phyloP scores from a whole-genome alignment of 164 flowering plant genomes.

The Nymphaea thermarum region DNA sequence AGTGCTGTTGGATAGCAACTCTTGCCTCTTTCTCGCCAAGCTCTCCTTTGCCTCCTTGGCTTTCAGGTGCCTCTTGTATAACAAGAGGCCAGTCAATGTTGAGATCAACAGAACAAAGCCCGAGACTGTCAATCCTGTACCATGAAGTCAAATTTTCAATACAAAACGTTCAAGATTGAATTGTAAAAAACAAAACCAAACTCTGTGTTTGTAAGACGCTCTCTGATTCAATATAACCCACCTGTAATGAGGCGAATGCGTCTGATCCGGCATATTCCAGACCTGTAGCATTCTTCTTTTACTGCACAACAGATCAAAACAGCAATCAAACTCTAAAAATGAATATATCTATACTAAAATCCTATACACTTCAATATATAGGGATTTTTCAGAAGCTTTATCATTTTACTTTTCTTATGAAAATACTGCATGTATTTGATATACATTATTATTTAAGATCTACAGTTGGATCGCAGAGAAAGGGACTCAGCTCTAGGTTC shows the following conservation, averaged over 20 bases:
- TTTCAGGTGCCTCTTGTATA: neutral
- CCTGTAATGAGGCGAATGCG: neutral
- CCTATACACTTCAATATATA: neutral
- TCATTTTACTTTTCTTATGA: no score
- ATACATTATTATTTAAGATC: no score
- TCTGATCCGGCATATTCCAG: neutral
- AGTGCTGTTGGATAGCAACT: slow-evolving; percentile 29
- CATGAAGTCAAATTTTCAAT: neutral
- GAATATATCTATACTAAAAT: no score
- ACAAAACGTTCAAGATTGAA: neutral
- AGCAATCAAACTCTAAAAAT: no score
- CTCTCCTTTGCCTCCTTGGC: slow-evolving; percentile 1
- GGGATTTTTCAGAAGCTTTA: neutral
- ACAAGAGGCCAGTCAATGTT: neutral
- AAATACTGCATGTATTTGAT: no score
- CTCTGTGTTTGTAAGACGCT: neutral
- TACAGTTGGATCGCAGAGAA: no score
- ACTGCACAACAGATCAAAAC: neutral
- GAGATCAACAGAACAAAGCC: neutral
- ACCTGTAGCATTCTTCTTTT: no score
- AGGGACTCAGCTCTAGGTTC: no score
- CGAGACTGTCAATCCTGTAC: neutral
- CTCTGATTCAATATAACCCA: neutral
- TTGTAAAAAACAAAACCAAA: neutral
- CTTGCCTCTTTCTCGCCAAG: slow-evolving; percentile 37